A percentile compares a stretch with the other conserved stretches of the same genome.
Conservation (phyloP, 2,329 filamentous ascomycete species). For the Chlorencoelia australis region DNA sequence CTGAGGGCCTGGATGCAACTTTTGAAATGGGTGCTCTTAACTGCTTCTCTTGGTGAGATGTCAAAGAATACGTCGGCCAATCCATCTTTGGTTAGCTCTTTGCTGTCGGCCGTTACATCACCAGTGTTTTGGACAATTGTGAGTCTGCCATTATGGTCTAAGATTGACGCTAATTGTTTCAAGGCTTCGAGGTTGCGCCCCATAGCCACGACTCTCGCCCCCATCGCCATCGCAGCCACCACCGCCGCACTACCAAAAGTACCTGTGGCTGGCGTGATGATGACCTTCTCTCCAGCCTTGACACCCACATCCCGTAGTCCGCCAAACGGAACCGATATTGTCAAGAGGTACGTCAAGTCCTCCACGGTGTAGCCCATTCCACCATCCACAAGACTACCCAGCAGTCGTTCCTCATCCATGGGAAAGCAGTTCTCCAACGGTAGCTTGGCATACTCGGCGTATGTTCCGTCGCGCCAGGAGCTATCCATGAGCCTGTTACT, state of each 20-base stretch:
- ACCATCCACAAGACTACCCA: constrained; percentile 4
- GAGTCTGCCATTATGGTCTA: constrained; percentile 27
- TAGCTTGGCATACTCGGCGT: constrained; percentile 28
- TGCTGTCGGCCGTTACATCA: constrained; percentile 23
- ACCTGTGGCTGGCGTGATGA: constrained; percentile 38
- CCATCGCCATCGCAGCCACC: constrained; percentile 36
- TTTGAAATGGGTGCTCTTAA: constrained; percentile 32
- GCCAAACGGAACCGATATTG: constrained; percentile 35
- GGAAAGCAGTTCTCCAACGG: constrained; percentile 30
- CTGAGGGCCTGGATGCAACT: constrained; percentile 24
- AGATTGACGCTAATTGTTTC: constrained; percentile 25
- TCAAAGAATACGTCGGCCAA: constrained; percentile 36
- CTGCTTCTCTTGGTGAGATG: constrained; percentile 33
- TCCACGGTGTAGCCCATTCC: constrained; percentile 11
- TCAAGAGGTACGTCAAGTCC: constrained; percentile 3
- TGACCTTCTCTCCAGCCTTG: constrained; percentile 34
- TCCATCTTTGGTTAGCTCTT: constrained; percentile 18
- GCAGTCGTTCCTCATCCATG: constrained; percentile 26
- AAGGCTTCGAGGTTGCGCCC: constrained; percentile 33
- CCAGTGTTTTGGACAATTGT: constrained; percentile 34
- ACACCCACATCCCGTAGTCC: constrained; percentile 35
- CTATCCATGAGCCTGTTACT: constrained; percentile 24
- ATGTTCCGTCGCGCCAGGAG: constrained; percentile 27
- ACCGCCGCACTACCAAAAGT: constrained; percentile 35
- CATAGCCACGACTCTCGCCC: constrained; percentile 39